Percentiles rank a stretch among this genome's conserved stretches.
Evolutionary conservation across 352 stramenopile species (phyloP).

Genomic region (Phytophthora ramorum): DNA sequence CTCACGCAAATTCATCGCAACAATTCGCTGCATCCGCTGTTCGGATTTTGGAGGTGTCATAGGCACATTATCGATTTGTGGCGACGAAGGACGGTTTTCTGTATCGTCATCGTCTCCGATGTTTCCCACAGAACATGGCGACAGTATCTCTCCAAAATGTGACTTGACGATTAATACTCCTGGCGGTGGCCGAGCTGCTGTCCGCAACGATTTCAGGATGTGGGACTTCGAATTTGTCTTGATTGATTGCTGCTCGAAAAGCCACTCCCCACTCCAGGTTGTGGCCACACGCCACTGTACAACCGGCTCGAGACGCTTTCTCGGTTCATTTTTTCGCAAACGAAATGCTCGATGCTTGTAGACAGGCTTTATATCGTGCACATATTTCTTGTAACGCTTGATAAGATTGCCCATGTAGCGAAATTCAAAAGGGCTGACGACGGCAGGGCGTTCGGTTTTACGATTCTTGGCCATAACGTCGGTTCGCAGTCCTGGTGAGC

Average conservation of each 20-base stretch:
- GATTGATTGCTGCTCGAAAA: conserved; percentile 55
- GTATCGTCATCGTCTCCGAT: not conserved
- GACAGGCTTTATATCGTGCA: conserved; percentile 60
- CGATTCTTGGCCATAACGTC: conserved; percentile 49
- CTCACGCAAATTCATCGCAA: conserved; percentile 29
- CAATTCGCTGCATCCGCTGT: conserved; percentile 34
- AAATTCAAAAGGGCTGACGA: conserved; percentile 58
- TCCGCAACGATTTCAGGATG: conserved; percentile 51
- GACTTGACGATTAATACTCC: conserved; percentile 54
- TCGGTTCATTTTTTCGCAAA: conserved; percentile 26
- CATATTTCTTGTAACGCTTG: conserved; percentile 66
- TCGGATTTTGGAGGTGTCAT: conserved; percentile 10
- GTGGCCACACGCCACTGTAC: conserved; percentile 57
- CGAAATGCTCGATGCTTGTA: conserved; percentile 55
- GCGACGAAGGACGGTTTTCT: not conserved
- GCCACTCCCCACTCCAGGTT: conserved; percentile 73
- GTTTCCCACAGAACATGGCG: conserved; percentile 21
- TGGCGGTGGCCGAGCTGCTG: conserved; percentile 29
- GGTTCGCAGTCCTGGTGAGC: conserved; percentile 54
- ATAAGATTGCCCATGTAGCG: conserved; percentile 67
- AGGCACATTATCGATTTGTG: not conserved
- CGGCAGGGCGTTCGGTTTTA: conserved; percentile 37
- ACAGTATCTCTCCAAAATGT: conserved; percentile 57
- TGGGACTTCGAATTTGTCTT: conserved; percentile 38
- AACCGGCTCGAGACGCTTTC: conserved; percentile 34